A percentile compares a stretch with the other conserved stretches of the same genome.
These are phyloP conservation scores for Terana coerulea DNA, from an alignment of 768 basidiomycete species.

Conservation along the genomic window DNA sequence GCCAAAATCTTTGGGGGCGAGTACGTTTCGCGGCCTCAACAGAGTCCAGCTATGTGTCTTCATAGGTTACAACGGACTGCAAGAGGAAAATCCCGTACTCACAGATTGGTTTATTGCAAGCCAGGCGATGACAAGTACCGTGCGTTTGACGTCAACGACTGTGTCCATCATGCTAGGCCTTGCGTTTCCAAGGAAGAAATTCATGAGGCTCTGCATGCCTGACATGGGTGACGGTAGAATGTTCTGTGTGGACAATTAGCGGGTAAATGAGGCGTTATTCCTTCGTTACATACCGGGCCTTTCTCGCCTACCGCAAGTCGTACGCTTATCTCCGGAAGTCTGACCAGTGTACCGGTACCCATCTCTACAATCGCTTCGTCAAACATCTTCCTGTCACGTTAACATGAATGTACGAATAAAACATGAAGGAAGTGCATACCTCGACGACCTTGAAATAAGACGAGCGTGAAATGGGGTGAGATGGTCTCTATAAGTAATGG, in stretches of 20 bases:
- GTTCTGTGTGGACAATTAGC: conserved; percentile 36
- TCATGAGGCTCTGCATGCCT: conserved; percentile 43
- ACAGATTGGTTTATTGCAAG: conserved; percentile 85
- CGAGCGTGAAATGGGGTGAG: conserved; percentile 1
- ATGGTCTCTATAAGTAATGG: too few species aligned
- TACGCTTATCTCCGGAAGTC: conserved; percentile 74
- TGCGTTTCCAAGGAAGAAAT: conserved; percentile 40
- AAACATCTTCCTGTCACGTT: conserved; percentile 52
- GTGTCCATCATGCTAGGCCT: conserved; percentile 48
- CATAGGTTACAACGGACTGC: background rate
- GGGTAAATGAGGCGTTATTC: too few species aligned
- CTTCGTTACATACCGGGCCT: conserved; percentile 51
- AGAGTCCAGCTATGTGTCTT: conserved; percentile 50
- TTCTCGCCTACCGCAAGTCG: conserved; percentile 72
- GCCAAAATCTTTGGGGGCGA: conserved; percentile 78
- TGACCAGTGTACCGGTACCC: conserved; percentile 59
- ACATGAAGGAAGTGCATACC: conserved; percentile 38
- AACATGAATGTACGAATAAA: conserved; percentile 5
- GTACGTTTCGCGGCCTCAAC: conserved; percentile 48
- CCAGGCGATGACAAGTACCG: conserved; percentile 80
- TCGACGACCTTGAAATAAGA: conserved; percentile 61
- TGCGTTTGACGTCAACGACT: conserved; percentile 70
- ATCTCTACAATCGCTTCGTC: conserved; percentile 77
- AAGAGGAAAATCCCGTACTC: conserved; percentile 22
- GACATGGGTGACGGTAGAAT: conserved; percentile 55